Evolutionary conservation across 2,329 filamentous ascomycete species (phyloP), one percentile per base, ranked within the genome.

Genomic region (Meredithiella fracta): DNA sequence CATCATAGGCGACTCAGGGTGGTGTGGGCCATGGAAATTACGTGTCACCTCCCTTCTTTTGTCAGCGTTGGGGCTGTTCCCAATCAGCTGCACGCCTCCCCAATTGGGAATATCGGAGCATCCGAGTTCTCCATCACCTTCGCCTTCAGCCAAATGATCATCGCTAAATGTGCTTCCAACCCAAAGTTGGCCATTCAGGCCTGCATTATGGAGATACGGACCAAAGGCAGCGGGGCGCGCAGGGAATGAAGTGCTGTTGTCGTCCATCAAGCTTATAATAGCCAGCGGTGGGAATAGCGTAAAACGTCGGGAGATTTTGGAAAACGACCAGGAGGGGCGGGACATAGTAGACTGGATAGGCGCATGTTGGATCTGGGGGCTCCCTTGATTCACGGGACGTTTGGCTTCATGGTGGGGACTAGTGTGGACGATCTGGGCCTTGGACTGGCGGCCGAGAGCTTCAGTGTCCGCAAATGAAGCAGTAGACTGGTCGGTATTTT

Each of bases 191-290:
- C 89, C 90, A 64, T 86, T 94, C 60, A 97, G 70, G 25, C 92
- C 91, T 58, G 78, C 80, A 11, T 73, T 68, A 0, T 86, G 86
- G 40, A 98, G 72, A 40, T 78, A 71, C 3, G 92, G 88, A 0
- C 92, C 92, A 70, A 97, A 98, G 40, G 88, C 90, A 54, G 92
- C 92, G 59, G 92, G 92, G 51, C 92, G 78, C 47, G 92, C 90
- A 56, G 94, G 76, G 70, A 98, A 98, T 62, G 94, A 94, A 11
- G 92, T 98, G 62, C 88, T 95, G 69, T 98, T 98, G 69, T 98
- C 92, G 68, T 97, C 89, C 64, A 90, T 95, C 60, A 98, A 77
- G 67, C 87, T 95, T 66, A 98, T 96, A 64, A 94, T 86, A 51
- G 92, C 92, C 61, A 92, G 95, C 2, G 90, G 90, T 3, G 91